Conservation (phyloP, 306 rosid species). For the Benincasa hispida region DNA sequence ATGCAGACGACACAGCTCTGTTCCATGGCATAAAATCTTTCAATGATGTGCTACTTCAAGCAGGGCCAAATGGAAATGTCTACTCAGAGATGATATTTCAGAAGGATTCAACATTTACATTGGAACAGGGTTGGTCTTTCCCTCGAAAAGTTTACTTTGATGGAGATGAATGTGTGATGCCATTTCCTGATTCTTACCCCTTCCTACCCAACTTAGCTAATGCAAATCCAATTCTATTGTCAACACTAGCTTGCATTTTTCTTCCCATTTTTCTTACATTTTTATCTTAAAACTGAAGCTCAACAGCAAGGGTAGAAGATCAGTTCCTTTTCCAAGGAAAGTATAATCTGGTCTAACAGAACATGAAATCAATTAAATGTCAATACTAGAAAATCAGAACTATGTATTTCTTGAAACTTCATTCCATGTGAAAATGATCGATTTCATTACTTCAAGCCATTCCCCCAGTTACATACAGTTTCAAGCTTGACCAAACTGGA, state of each 20-base stretch:
- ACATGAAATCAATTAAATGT: neutral
- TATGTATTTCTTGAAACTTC: neutral
- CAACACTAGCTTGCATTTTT: slow-evolving; percentile 14
- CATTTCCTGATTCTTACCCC: slow-evolving; percentile 77
- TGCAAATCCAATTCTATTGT: slow-evolving; percentile 11
- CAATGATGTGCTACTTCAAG: slow-evolving; percentile 76
- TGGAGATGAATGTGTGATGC: slow-evolving; percentile 87
- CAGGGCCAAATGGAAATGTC: slow-evolving; percentile 73
- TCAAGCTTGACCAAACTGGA: neutral
- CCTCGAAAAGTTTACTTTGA: slow-evolving; percentile 78
- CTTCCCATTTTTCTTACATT: slow-evolving; percentile 18
- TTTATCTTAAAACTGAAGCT: neutral
- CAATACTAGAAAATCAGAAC: neutral
- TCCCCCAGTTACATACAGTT: neutral
- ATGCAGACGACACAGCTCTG: slow-evolving; percentile 88
- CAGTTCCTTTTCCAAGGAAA: neutral
- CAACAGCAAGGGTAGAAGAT: neutral
- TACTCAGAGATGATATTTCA: slow-evolving; percentile 67
- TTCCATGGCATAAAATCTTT: slow-evolving; percentile 71
- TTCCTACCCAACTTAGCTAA: slow-evolving; percentile 56
- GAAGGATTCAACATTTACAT: slow-evolving; percentile 63
- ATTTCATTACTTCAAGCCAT: neutral
- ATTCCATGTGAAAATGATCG: neutral
- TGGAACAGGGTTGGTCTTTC: slow-evolving; percentile 84
- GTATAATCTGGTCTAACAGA: neutral